A percentile compares a stretch with the other conserved stretches of the same genome.
These are phyloP conservation scores for Naganishia vishniacii DNA, from an alignment of 768 basidiomycete species.

Conservation along the genomic window DNA sequence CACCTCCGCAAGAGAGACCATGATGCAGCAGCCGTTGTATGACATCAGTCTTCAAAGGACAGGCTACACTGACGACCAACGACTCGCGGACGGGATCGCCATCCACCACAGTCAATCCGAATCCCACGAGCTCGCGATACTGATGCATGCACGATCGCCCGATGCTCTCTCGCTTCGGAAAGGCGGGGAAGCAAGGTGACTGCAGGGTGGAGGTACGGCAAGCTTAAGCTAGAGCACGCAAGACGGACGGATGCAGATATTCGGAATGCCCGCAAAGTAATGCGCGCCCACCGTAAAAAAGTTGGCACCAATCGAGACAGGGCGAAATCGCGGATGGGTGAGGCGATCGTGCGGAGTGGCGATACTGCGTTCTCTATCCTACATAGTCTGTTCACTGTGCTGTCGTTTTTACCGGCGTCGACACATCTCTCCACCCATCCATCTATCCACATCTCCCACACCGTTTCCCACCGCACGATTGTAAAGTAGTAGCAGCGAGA, in stretches of 20 bases:
- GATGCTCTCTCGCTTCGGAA: not conserved
- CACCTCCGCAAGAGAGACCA: no score
- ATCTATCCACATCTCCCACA: not conserved
- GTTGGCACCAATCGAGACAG: not conserved
- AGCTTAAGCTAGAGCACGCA: not conserved
- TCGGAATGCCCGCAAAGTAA: conserved; percentile 6
- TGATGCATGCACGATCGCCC: no score
- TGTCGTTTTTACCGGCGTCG: no score
- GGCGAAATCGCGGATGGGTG: conserved; percentile 7
- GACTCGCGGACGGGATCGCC: no score
- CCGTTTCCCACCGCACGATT: not conserved
- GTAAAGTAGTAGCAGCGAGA: not conserved
- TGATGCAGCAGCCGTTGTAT: no score
- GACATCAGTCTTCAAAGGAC: no score
- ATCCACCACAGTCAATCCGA: no score
- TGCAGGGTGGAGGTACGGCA: not conserved
- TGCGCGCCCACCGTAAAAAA: not conserved
- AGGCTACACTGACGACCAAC: no score
- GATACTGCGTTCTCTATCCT: no score
- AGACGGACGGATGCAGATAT: conserved; percentile 19
- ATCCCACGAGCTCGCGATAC: no score
- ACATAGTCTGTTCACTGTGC: no score
- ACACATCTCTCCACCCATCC: not conserved
- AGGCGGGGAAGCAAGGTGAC: not conserved
- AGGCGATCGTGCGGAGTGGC: conserved; percentile 3